Conservation (phyloP, 768 basidiomycete genomes). For the Leucocoprinus birnbaumii region DNA sequence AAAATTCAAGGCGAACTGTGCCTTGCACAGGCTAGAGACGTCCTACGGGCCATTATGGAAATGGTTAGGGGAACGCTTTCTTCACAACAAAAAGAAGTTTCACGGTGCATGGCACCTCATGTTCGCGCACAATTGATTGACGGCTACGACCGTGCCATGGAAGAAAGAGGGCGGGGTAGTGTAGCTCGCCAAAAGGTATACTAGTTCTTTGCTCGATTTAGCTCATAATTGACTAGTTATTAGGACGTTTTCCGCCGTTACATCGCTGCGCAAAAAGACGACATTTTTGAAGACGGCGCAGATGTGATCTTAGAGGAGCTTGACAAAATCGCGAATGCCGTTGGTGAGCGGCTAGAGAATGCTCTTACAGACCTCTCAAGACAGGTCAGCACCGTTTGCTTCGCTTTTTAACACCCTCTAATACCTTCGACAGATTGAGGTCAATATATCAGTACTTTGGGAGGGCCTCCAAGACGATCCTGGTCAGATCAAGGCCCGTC, state of each 20-base stretch:
- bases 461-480: slow-evolving; percentile 50
- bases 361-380: slow-evolving; percentile 49
- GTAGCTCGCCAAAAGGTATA: slow-evolving; percentile 59
- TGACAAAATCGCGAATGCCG: slow-evolving; percentile 40
- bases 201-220: not conserved
- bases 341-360: slow-evolving; percentile 45
- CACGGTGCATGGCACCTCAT: slow-evolving; percentile 53
- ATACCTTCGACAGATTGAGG: slow-evolving; percentile 21
- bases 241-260: slow-evolving; percentile 48
- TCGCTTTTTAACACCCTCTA: not conserved
- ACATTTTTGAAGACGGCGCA: slow-evolving; percentile 51
- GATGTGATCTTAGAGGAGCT: slow-evolving; percentile 48
- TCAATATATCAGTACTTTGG: slow-evolving; percentile 59
- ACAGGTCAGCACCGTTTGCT: slow-evolving; percentile 37
- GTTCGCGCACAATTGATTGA: slow-evolving; percentile 47
- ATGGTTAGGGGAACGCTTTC: slow-evolving; percentile 48
- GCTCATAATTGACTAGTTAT: not conserved
- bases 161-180: slow-evolving; percentile 51
- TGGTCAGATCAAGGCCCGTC: slow-evolving; percentile 36
- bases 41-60: slow-evolving; percentile 41
- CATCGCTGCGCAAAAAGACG: slow-evolving; percentile 39
- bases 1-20: slow-evolving; percentile 49
- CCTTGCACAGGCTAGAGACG: slow-evolving; percentile 48
- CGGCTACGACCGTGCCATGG: slow-evolving; percentile 53
- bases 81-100: slow-evolving; percentile 57